phyloP scores from a whole-genome alignment of 768 basidiomycete species.

The Rhizopogon vinicolor region DNA sequence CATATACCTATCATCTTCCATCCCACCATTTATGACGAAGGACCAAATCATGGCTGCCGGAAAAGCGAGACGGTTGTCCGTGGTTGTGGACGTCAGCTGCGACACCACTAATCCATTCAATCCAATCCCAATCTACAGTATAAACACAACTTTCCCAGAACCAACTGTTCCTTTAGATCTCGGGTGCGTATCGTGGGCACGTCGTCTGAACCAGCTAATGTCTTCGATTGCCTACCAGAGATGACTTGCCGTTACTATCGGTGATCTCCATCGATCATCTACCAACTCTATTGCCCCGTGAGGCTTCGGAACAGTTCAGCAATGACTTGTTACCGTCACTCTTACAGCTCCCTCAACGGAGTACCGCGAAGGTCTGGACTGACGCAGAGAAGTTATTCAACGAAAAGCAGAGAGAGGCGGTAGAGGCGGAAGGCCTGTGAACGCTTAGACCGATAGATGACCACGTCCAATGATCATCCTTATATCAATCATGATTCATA shows the following conservation, averaged over 20 bases:
- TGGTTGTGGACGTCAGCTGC: slow-evolving; percentile 97
- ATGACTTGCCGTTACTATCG: slow-evolving; percentile 63
- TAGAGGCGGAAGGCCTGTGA: slow-evolving; percentile 13
- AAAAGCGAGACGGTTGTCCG: slow-evolving; percentile 56
- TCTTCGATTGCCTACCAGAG: slow-evolving; percentile 30
- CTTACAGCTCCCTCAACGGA: slow-evolving; percentile 65
- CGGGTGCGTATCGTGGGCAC: slow-evolving; percentile 45
- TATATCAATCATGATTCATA: background rate
- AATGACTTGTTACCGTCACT: slow-evolving; percentile 81
- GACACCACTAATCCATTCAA: slow-evolving; percentile 99
- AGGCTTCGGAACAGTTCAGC: slow-evolving; percentile 97
- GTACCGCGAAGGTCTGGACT: slow-evolving; percentile 74
- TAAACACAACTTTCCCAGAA: slow-evolving; percentile 91
- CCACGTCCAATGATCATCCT: background rate
- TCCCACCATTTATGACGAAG: slow-evolving; percentile 77
- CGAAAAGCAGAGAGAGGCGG: slow-evolving; percentile 57
- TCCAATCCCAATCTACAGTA: slow-evolving; percentile 89
- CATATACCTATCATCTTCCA: slow-evolving; percentile 88
- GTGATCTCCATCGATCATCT: slow-evolving; percentile 97
- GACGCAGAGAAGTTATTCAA: slow-evolving; percentile 83
- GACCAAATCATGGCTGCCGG: slow-evolving; percentile 75
- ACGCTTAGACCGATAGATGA: background rate
- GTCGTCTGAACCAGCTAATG: background rate
- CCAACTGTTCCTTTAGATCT: slow-evolving; percentile 88
- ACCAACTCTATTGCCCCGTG: slow-evolving; percentile 90